A percentile compares a stretch with the other conserved stretches of the same genome.
phyloP scores from a whole-genome alignment of 306 rosid genomes.

The Vachellia pachyceras region DNA sequence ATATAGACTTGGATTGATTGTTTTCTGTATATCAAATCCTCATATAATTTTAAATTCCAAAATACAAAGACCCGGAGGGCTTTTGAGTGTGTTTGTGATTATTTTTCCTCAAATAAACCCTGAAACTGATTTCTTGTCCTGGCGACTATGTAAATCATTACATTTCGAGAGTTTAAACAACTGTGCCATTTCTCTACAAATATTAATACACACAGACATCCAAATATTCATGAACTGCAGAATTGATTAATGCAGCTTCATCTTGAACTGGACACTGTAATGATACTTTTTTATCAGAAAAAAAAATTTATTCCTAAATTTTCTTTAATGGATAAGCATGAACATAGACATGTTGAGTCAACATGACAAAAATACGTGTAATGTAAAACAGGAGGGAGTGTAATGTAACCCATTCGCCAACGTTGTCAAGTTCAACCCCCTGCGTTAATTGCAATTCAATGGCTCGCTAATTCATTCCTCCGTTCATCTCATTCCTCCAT shows the following conservation, averaged over 20 bases:
- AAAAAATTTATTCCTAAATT: not conserved
- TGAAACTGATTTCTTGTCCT: not conserved
- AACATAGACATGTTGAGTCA: not conserved
- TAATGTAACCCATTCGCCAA: not conserved
- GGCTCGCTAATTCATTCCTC: constrained; percentile 30
- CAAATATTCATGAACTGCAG: not conserved
- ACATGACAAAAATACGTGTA: not conserved
- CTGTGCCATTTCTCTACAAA: no score
- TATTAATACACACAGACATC: not conserved
- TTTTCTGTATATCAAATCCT: not conserved
- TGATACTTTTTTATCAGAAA: not conserved
- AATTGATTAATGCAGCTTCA: not conserved
- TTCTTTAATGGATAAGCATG: not conserved
- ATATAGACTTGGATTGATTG: not conserved
- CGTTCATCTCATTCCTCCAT: not conserved
- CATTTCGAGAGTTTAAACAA: not conserved
- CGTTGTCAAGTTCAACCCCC: constrained; percentile 39
- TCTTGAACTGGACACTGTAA: not conserved
- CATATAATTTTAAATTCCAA: not conserved
- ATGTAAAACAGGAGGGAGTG: not conserved
- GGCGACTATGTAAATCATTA: not conserved
- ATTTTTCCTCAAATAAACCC: not conserved
- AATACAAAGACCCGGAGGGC: not conserved
- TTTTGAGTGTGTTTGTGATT: not conserved
- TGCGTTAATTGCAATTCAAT: constrained; percentile 45